Evolutionary conservation across 148 eudicot genomes (phyloP), one percentile per base, ranked within the genome.

Genomic region (Cornus suecica): DNA sequence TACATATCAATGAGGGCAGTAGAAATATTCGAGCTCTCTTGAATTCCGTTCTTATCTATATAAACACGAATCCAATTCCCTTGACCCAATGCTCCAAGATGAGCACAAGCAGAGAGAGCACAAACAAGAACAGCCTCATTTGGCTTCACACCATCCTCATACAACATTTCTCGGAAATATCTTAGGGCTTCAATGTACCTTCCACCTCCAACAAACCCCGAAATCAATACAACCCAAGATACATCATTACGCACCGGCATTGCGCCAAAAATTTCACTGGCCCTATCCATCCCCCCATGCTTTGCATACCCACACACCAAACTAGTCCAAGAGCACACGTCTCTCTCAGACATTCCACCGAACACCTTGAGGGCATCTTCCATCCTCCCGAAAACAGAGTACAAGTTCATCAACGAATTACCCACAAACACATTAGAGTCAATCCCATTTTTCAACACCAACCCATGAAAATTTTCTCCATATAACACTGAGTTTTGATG

Each of bases 201-300:
- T 28, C 84, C 85, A 73, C 75, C 72, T 52, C 80, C 79, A 74
- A 91, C 88, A 74, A 85, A 85, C 78, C 94, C 93, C 5, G 93
- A 86, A 65, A 92, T 85, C 88, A 90, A 81, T 48, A 86, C 94
- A 0, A 87, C 74, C 94, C 97, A 92, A 2, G 94, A 90, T 1
- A 90, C 93, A 81, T 88, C 88, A 81, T 90, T 92, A 25, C 84
- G 76, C 42, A 76, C 63, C 0, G 91, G 87, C 94, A 93, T 93
- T 65, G 68, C 24, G 48, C 26, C 16, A 67, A 93, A 91, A 58
- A 89, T 8, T 2, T 79, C 77, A 54, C 90, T 74, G 52, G 88
- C 91, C 65, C 71, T 80, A 52, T 58, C 51, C 72, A 91, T 80
- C 60, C 86, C 79, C 74, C 90, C 94, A 58, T 84, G 73, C 45